Percentiles rank a stretch among this genome's conserved stretches.
These are phyloP conservation scores for Schizothecium vesticola DNA, from an alignment of 495 filamentous ascomycete species.

Conservation along the genomic window DNA sequence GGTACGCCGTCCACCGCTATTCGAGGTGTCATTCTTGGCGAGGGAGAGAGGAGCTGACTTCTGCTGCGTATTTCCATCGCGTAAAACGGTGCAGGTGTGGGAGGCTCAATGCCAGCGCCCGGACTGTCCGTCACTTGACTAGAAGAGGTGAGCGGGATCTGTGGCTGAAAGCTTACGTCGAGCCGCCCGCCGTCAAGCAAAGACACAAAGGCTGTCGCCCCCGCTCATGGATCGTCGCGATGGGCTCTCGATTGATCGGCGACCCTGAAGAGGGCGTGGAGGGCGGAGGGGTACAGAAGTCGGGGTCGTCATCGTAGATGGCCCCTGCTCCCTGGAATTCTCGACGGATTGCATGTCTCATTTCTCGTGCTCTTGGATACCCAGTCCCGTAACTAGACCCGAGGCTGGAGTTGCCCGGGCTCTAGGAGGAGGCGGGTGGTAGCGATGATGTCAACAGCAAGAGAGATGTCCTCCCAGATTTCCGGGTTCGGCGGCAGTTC, in stretches of 20 bases:
- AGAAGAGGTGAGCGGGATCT: neutral
- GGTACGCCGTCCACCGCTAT: neutral
- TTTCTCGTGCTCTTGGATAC: neutral
- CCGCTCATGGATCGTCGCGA: neutral
- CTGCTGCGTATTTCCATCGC: slow-evolving; percentile 6
- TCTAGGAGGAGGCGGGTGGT: neutral
- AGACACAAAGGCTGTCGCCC: neutral
- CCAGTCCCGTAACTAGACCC: neutral
- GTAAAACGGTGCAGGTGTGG: slow-evolving; percentile 2
- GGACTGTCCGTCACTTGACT: slow-evolving; percentile 11
- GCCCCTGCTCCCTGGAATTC: neutral
- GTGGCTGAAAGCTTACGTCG: slow-evolving; percentile 2
- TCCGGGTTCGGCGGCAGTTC: slow-evolving; percentile 11
- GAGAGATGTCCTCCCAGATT: slow-evolving; percentile 3
- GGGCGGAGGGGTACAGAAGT: neutral
- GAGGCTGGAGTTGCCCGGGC: too few relatives aligned
- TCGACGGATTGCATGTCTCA: neutral
- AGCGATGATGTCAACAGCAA: slow-evolving; percentile 4
- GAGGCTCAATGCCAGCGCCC: slow-evolving; percentile 8
- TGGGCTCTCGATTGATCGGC: neutral
- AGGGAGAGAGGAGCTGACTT: neutral
- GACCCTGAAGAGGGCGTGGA: neutral
- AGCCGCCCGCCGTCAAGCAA: neutral
- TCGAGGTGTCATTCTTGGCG: neutral
- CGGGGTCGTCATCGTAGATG: neutral